A percentile compares a stretch with the other conserved stretches of the same genome.
phyloP scores from a whole-genome alignment of 352 stramenopile species.

The Pythium pectinolyticum region DNA sequence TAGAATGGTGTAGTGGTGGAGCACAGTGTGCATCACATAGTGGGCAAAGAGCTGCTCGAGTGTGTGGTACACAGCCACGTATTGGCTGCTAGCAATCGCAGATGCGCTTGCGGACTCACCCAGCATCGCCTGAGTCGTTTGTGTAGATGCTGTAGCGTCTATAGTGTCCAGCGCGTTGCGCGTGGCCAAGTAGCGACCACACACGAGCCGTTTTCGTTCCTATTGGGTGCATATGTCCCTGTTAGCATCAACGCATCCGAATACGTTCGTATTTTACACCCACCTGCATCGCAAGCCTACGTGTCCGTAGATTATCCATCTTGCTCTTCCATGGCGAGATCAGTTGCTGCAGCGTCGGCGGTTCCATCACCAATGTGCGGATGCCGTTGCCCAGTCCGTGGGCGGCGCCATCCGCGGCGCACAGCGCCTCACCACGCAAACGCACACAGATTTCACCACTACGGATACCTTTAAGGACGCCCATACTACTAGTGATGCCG shows the following conservation, averaged over 20 bases:
- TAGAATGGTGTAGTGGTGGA: conserved; percentile 49
- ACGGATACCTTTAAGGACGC: conserved; percentile 20
- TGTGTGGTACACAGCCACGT: conserved; percentile 26
- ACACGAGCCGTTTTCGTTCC: conserved; percentile 11
- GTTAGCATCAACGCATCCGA: background rate
- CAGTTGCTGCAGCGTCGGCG: conserved; percentile 33
- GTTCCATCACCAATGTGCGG: conserved; percentile 23
- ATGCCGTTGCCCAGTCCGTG: conserved; percentile 1
- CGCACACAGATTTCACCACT: conserved; percentile 56
- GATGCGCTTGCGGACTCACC: background rate
- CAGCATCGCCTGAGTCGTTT: background rate
- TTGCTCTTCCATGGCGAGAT: conserved; percentile 32
- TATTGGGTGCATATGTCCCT: background rate
- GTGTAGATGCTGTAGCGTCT: background rate
- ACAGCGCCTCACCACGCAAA: conserved; percentile 25
- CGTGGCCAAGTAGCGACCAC: background rate
- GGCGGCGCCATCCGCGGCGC: conserved; percentile 17
- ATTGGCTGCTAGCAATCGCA: conserved; percentile 8
- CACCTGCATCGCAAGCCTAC: conserved; percentile 30
- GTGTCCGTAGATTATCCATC: conserved; percentile 20
- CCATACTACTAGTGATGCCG: no score
- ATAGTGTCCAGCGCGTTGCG: background rate
- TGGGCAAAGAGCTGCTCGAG: conserved; percentile 37
- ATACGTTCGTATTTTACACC: no score
- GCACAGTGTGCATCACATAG: conserved; percentile 31